These are phyloP conservation scores for Aureobasidium uvarum DNA, from an alignment of 2,329 filamentous ascomycete genomes.

Conservation along the genomic window DNA sequence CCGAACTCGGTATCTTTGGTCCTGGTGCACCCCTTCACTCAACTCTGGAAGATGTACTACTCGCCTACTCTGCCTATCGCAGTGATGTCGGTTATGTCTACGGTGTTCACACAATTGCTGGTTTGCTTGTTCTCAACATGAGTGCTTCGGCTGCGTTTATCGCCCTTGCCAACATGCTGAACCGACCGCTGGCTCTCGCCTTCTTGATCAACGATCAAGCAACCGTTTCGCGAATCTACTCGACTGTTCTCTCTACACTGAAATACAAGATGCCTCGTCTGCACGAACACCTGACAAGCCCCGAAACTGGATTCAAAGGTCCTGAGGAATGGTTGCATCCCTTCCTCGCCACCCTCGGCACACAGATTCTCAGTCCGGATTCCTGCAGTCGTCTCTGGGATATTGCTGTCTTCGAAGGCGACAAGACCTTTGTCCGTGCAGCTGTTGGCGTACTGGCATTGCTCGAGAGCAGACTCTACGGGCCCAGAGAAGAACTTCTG, in stretches of 20 bases:
- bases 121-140: conserved; percentile 69
- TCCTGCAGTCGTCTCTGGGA: conserved; percentile 75
- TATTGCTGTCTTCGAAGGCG: conserved; percentile 78
- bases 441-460: conserved; percentile 63
- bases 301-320: conserved; percentile 24
- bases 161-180: conserved; percentile 72
- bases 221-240: conserved; percentile 68
- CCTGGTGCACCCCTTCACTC: conserved; percentile 67
- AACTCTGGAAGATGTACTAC: conserved; percentile 67
- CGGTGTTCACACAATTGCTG: conserved; percentile 72
- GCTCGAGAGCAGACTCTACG: conserved; percentile 54
- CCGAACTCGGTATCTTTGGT: conserved; percentile 68
- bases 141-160: conserved; percentile 65
- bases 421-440: conserved; percentile 67
- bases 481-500: conserved; percentile 45
- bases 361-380: conserved; percentile 62
- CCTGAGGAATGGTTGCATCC: conserved; percentile 52
- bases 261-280: conserved; percentile 63
- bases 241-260: conserved; percentile 66
- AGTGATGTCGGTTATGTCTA: conserved; percentile 75
- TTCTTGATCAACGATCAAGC: conserved; percentile 69
- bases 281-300: conserved; percentile 60
- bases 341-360: conserved; percentile 65
- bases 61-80: conserved; percentile 78
- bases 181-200: conserved; percentile 69